Base-by-base conservation (phyloP, 805 yeast species). In the Torulaspora maleeae region DNA sequence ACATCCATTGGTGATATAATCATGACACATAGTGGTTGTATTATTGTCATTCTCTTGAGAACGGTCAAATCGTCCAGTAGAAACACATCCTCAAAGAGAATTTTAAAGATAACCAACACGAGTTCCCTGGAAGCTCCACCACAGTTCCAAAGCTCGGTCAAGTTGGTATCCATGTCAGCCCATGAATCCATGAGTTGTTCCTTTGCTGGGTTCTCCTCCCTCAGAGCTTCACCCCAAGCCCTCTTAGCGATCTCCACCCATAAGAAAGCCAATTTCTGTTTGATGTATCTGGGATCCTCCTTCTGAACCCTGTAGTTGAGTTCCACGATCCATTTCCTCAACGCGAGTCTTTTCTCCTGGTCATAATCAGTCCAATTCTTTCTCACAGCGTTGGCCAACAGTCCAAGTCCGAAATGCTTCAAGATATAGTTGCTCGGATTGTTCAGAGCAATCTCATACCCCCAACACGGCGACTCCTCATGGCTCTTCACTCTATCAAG, bases 171-270 rank as follows among this genome's bases (percentile, higher is more conserved):
- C 96, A 93, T 89, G 15, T 83, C 76, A 1, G 73, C 72, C 99
- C 99, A 93, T 16, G 95, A 85, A 48, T 76, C 79, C 9, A 69
- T 52, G 27, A 76, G 66, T 43, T 80, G 81, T 43, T 74, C 72
- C 33, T 59, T 63, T 5, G 55, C 32, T 16, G 61, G 60, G 9
- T 55, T 47, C 13, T 56, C 60, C 24, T 56, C 60, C 47, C 65
- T 73, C n/a, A 85, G 66, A 48, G 77, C 80, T 30, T 78, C 72
- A 13, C 97, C 96, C 99, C 99, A 93, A 25, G 81, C 75, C 46
- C 95, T 75, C 60, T 93, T 93, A 9, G 96, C 95, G 6, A 93
- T 72, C 34, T 86, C 83, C 0, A 86, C 96, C 97, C 98, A 90
- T 20, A 93, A 67, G 52, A 79, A 83, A 11, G 97, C 95, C 33